Percentiles rank a stretch among this genome's conserved stretches.
Conservation (phyloP, 768 basidiomycete genomes). For the Leccinum sublutescens region DNA sequence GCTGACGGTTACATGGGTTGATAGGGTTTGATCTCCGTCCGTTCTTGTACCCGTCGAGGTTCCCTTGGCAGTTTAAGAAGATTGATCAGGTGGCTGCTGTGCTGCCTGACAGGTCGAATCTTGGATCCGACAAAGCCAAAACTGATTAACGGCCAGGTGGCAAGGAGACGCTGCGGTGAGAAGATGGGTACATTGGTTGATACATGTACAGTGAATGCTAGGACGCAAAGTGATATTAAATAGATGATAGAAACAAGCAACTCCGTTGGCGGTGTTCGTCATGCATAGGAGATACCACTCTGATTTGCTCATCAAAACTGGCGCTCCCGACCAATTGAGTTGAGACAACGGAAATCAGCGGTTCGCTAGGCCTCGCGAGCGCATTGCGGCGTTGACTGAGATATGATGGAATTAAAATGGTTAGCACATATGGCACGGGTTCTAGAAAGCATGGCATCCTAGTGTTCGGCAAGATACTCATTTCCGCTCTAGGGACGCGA, state of each 20-base stretch:
- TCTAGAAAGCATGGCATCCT: not conserved
- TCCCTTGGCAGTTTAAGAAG: slow-evolving; percentile 96
- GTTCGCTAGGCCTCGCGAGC: not conserved
- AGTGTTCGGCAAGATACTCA: not conserved
- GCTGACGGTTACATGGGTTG: slow-evolving; percentile 2
- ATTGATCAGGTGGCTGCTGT: slow-evolving; percentile 83
- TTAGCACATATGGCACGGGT: not conserved
- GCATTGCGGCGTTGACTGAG: not conserved
- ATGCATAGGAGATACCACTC: no score
- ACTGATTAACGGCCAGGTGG: slow-evolving; percentile 38
- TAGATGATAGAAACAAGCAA: not conserved
- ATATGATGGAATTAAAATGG: not conserved
- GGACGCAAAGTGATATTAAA: no score
- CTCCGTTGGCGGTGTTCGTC: not conserved
- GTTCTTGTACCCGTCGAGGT: slow-evolving; percentile 92
- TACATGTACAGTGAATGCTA: slow-evolving; percentile 10
- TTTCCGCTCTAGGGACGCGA: not conserved
- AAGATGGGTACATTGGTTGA: not conserved
- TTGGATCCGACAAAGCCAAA: slow-evolving; percentile 43
- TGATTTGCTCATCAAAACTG: no score
- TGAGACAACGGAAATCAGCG: not conserved
- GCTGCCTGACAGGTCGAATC: slow-evolving; percentile 67
- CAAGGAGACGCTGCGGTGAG: not conserved
- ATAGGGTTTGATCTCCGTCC: slow-evolving; percentile 93
- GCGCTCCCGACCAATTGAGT: not conserved